A percentile compares a stretch with the other conserved stretches of the same genome.
phyloP scores from a whole-genome alignment of 1,284 basidiomycete genomes.

The Apiotrichum sp. region DNA sequence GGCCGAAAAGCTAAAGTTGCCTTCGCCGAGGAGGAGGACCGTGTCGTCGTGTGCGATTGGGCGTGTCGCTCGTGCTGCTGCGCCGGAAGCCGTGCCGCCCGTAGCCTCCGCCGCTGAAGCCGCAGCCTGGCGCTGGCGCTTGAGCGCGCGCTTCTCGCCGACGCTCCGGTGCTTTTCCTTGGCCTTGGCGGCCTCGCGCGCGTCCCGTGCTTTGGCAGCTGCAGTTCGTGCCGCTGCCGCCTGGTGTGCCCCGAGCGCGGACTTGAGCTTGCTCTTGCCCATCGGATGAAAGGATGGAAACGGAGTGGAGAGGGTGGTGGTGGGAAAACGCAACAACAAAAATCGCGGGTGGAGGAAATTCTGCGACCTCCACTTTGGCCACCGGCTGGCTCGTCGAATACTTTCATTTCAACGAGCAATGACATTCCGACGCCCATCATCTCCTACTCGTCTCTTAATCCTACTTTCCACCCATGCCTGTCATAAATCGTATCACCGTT shows the following conservation, averaged over 20 bases:
- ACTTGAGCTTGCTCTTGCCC: constrained; percentile 26
- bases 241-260: constrained; percentile 27
- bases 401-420: too few species aligned
- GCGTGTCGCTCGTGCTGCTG: constrained; percentile 36
- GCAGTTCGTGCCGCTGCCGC: constrained; percentile 12
- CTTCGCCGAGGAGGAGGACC: constrained; percentile 85
- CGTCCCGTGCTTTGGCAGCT: background rate
- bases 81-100: too few species aligned
- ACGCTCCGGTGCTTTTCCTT: constrained; percentile 10
- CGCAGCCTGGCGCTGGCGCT: constrained; percentile 13
- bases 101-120: background rate
- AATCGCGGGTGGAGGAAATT: too few species aligned
- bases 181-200: constrained; percentile 9
- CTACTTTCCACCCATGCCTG: too few species aligned
- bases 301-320: too few species aligned
- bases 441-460: too few species aligned
- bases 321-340: too few species aligned
- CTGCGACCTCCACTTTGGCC: too few species aligned
- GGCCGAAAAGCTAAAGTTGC: constrained; percentile 87
- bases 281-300: too few species aligned
- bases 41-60: constrained; percentile 70
- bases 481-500: too few species aligned
- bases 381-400: too few species aligned
- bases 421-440: too few species aligned
- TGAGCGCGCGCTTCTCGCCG: constrained; percentile 24